Conservation (phyloP, 345 rosid genomes). For the Bruguiera parviflora region DNA sequence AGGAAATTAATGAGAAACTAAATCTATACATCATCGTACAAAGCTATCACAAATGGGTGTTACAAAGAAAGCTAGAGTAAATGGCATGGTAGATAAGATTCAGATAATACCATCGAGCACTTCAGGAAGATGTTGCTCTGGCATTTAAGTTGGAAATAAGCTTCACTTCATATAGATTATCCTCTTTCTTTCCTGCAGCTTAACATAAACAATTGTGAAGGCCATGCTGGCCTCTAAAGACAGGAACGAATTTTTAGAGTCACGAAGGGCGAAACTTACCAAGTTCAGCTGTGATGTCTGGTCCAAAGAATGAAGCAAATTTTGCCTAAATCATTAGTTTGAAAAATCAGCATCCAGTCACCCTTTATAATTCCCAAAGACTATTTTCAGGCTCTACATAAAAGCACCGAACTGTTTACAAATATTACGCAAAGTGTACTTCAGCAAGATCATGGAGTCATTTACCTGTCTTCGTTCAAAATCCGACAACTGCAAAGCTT, state of each 20-base stretch:
- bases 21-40: conserved; percentile 7
- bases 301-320: conserved; percentile 91
- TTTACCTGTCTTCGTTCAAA: conserved; percentile 82
- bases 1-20: background rate
- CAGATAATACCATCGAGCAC: conserved; percentile 5
- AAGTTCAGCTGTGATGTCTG: conserved; percentile 74
- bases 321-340: conserved; percentile 52
- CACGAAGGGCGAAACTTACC: conserved; percentile 43
- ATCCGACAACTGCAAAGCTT: conserved; percentile 67
- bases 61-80: background rate
- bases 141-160: conserved; percentile 57
- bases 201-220: background rate
- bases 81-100: conserved; percentile 6
- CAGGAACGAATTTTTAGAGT: background rate
- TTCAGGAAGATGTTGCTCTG: conserved; percentile 35
- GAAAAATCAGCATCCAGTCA: conserved; percentile 18
- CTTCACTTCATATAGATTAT: conserved; percentile 65
- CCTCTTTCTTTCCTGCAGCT: conserved; percentile 64
- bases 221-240: background rate
- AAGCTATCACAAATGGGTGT: background rate
- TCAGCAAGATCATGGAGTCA: background rate
- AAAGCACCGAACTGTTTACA: no score
- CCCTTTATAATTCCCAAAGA: background rate
- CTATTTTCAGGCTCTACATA: no score
- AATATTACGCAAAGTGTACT: no score